A percentile compares a stretch with the other conserved stretches of the same genome.
These are phyloP conservation scores for Taphrina communis DNA, from an alignment of 1,139 yeast genomes.

Conservation along the genomic window DNA sequence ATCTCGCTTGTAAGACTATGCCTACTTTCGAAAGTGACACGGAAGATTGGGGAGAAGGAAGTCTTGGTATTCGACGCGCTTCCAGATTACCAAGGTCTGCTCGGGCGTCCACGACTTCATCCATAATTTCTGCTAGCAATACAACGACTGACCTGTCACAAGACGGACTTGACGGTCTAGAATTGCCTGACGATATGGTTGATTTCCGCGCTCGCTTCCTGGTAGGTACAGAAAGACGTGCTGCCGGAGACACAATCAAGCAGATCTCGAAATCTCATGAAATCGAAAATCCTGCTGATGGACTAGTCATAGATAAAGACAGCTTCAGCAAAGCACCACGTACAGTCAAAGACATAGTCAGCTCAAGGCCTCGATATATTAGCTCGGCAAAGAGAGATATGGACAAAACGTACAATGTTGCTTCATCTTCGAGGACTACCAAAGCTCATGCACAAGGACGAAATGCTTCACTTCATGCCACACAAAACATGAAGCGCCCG, in stretches of 20 bases:
- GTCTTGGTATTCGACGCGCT: slow-evolving; percentile 23
- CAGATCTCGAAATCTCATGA: slow-evolving; percentile 1
- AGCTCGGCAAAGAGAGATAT: not conserved
- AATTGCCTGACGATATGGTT: slow-evolving; percentile 45
- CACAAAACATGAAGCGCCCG: not conserved
- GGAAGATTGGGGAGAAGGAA: slow-evolving; percentile 42
- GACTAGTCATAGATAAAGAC: slow-evolving; percentile 44
- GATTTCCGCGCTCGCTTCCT: slow-evolving; percentile 42
- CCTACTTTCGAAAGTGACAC: slow-evolving; percentile 35
- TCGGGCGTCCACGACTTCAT: slow-evolving; percentile 39
- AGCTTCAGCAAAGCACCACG: slow-evolving; percentile 24
- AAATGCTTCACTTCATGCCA: not conserved
- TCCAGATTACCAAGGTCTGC: slow-evolving; percentile 11
- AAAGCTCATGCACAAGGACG: not conserved
- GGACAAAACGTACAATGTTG: not conserved
- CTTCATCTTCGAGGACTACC: not conserved
- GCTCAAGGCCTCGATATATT: not conserved
- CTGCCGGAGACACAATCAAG: slow-evolving; percentile 20
- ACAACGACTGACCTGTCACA: slow-evolving; percentile 45
- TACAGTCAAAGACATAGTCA: too few relatives aligned
- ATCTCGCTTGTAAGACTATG: not conserved
- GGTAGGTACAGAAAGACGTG: slow-evolving; percentile 26
- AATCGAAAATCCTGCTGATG: slow-evolving; percentile 45
- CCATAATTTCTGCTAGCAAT: slow-evolving; percentile 33
- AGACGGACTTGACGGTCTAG: slow-evolving; percentile 45